These are phyloP conservation scores for Pichia sp. DNA, from an alignment of 1,139 yeast species.

Conservation along the genomic window DNA sequence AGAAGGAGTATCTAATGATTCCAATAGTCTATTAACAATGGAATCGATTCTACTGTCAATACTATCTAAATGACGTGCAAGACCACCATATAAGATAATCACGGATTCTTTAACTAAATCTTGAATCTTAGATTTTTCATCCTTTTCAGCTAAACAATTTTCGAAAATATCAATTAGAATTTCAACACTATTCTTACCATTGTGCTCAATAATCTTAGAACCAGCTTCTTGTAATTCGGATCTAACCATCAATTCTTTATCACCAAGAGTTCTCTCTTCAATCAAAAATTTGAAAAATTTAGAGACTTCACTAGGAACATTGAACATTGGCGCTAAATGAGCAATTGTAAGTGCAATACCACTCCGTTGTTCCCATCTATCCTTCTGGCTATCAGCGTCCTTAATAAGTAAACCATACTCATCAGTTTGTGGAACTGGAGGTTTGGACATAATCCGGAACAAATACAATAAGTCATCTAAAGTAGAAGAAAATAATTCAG, in stretches of 20 bases:
- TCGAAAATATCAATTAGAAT: slow-evolving; percentile 75
- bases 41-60: slow-evolving; percentile 58
- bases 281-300: slow-evolving; percentile 50
- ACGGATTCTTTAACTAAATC: slow-evolving; percentile 72
- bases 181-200: slow-evolving; percentile 64
- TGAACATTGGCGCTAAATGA: slow-evolving; percentile 48
- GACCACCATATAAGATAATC: slow-evolving; percentile 79
- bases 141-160: slow-evolving; percentile 42
- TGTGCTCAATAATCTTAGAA: slow-evolving; percentile 54
- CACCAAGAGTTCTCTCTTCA: slow-evolving; percentile 62
- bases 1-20: slow-evolving; percentile 79
- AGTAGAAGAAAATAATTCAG: slow-evolving; percentile 32
- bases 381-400: slow-evolving; percentile 53
- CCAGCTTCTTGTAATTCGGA: slow-evolving; percentile 91
- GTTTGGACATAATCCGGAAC: slow-evolving; percentile 57
- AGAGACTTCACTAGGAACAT: slow-evolving; percentile 36
- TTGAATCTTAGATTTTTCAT: slow-evolving; percentile 43
- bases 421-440: slow-evolving; percentile 73
- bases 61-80: slow-evolving; percentile 70
- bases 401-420: slow-evolving; percentile 73
- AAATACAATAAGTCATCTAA: slow-evolving; percentile 45
- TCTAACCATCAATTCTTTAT: slow-evolving; percentile 64
- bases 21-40: slow-evolving; percentile 63
- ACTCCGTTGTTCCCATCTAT: slow-evolving; percentile 79
- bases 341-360: slow-evolving; percentile 70